Evolutionary conservation across 148 eudicot genomes (phyloP).

Genomic region (Drosera capensis): DNA sequence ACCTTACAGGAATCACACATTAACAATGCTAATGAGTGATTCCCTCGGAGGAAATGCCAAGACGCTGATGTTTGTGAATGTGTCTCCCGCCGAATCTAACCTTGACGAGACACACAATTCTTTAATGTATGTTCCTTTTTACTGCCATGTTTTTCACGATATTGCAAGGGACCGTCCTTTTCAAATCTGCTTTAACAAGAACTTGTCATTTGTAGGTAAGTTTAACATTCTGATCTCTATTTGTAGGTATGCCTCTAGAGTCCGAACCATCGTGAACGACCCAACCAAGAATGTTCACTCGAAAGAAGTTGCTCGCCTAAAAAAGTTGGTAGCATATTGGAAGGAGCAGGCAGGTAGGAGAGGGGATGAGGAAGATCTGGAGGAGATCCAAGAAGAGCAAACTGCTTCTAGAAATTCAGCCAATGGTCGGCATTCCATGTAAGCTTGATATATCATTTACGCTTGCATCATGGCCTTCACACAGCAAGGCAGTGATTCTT

Average conservation of each 20-base stretch:
- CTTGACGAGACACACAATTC: conserved; percentile 93
- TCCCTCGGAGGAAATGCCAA: conserved; percentile 97
- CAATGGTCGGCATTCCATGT: conserved; percentile 73
- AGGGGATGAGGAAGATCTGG: conserved; percentile 81
- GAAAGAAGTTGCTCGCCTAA: conserved; percentile 88
- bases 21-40: conserved; percentile 98
- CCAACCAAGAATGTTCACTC: conserved; percentile 88
- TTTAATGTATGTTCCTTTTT: conserved; percentile 39
- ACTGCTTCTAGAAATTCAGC: conserved; percentile 29
- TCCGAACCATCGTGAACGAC: conserved; percentile 81
- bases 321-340: conserved; percentile 73
- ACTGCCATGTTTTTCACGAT: not conserved
- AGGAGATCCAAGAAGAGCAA: conserved; percentile 89
- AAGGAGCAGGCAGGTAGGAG: conserved; percentile 90
- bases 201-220: not conserved
- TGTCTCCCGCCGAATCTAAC: conserved; percentile 91
- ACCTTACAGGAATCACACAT: conserved; percentile 88
- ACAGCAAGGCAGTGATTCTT: too few relatives aligned
- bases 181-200: too few relatives aligned
- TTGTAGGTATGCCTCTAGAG: conserved; percentile 88
- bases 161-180: too few relatives aligned
- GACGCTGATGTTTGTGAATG: conserved; percentile 91
- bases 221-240: not conserved
- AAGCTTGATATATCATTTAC: not conserved
- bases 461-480: too few relatives aligned